Evolutionary conservation across 768 basidiomycete genomes (phyloP), one percentile per base, ranked within the genome.

Genomic region (Suillus brevipes): DNA sequence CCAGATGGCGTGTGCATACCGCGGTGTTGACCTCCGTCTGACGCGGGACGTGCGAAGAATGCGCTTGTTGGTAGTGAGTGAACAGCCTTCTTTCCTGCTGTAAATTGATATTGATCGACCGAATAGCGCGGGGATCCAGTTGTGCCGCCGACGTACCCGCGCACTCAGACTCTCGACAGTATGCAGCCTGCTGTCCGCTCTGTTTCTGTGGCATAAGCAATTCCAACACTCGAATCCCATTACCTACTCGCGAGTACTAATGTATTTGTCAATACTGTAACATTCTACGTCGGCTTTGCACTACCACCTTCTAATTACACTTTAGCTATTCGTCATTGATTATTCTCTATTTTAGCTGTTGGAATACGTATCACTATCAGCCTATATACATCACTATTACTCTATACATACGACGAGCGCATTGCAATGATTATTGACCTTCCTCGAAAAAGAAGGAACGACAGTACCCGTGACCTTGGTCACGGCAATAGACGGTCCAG

Each of bases 1-100:
- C 65, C 86, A 83, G 76, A 86, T 89, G 68, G 84, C 83, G 5
- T 92, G 90, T 74, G 88, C 87, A 18, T 80, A 81, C 69, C 80
- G 81, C 65, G 89, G 89, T 56, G 79, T 91, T 53, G 82, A 83
- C 36, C 73, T 91, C 68, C 74, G 76, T 61, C 74, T 86, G 42
- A 84, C 84, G 36, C 75, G 74, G 56, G 84, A 89, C 69, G 77
- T 90, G 49, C 75, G 78, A 65, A 73, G 73, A 63, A 88, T 89
- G 74, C 84, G 90, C 59, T 70, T 78, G 52, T 72, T 84, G 69
- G 73, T 80, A 64, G 86, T 88, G 71, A 72, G 86, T 80, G 28
- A n/a, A 59, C 18, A 28, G 12, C 18, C 58, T 59, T 59, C 58
- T 59, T 42, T 43, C 36, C 38, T 38, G 37, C 23, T 59, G 25